Percentiles rank a stretch among this genome's conserved stretches.
Conservation (phyloP, 2,329 filamentous ascomycete species). For the Stemphylium vesicarium region DNA sequence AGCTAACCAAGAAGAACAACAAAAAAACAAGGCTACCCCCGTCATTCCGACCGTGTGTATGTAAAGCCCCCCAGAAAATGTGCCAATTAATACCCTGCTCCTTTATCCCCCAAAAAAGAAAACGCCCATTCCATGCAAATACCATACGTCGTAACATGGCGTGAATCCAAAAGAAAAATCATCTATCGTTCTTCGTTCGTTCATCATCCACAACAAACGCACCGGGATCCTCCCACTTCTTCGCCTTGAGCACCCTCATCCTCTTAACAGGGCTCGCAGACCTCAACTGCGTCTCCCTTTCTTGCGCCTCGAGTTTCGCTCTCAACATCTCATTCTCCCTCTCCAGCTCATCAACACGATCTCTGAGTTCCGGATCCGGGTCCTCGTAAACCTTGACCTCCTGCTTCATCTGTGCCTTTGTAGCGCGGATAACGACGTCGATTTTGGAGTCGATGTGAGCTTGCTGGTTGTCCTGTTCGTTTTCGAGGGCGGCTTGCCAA, state of each 20-base stretch:
- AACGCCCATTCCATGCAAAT: slow-evolving; percentile 8
- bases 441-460: slow-evolving; percentile 89
- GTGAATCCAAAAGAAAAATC: background rate
- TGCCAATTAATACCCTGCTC: background rate
- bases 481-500: slow-evolving; percentile 81
- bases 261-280: slow-evolving; percentile 56
- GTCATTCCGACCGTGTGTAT: background rate
- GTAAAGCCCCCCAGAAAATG: background rate
- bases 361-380: slow-evolving; percentile 45
- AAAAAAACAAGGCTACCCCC: background rate
- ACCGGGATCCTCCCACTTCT: slow-evolving; percentile 53
- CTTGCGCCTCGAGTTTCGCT: slow-evolving; percentile 48
- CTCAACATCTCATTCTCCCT: slow-evolving; percentile 52
- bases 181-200: slow-evolving; percentile 7
- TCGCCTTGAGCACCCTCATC: slow-evolving; percentile 57
- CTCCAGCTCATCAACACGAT: slow-evolving; percentile 50
- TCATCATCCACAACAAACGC: slow-evolving; percentile 28
- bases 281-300: slow-evolving; percentile 48
- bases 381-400: slow-evolving; percentile 55
- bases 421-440: slow-evolving; percentile 69
- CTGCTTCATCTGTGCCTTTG: slow-evolving; percentile 47
- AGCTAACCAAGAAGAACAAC: background rate
- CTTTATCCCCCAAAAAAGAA: background rate
- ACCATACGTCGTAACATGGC: slow-evolving; percentile 2
- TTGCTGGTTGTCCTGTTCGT: slow-evolving; percentile 78